Evolutionary conservation across 1,284 basidiomycete genomes (phyloP).

Genomic region (Ustilago crameri): DNA sequence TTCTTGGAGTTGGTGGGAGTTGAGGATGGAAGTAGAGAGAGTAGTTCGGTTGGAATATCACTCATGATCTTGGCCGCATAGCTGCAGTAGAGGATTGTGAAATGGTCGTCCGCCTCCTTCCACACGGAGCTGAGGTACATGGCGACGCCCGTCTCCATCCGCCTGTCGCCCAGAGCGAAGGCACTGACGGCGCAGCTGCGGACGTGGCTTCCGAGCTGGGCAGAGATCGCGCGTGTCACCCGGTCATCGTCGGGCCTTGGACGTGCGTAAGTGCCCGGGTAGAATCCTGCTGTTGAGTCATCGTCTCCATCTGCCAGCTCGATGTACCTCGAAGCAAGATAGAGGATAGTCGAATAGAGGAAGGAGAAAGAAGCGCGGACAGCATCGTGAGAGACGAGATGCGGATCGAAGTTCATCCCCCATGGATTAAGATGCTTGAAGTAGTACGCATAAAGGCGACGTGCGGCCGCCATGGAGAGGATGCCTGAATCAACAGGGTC

Average conservation of each 20-base stretch:
- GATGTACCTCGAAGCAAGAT: constrained; percentile 42
- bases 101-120: constrained; percentile 53
- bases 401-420: constrained; percentile 49
- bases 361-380: constrained; percentile 41
- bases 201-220: constrained; percentile 39
- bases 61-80: constrained; percentile 54
- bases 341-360: constrained; percentile 46
- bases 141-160: constrained; percentile 46
- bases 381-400: constrained; percentile 37
- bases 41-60: constrained; percentile 41
- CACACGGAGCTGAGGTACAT: constrained; percentile 49
- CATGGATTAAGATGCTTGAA: constrained; percentile 45
- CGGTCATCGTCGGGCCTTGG: constrained; percentile 24
- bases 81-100: constrained; percentile 47
- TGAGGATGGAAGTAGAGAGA: constrained; percentile 35
- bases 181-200: constrained; percentile 35
- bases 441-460: constrained; percentile 41
- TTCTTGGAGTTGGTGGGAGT: constrained; percentile 9
- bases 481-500: constrained; percentile 45
- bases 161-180: constrained; percentile 38
- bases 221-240: constrained; percentile 24
- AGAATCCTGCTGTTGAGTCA: constrained; percentile 9
- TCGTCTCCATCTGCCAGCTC: constrained; percentile 28
- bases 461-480: constrained; percentile 34
- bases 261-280: constrained; percentile 8